Evolutionary conservation across 208 protist species (phyloP).

Genomic region (Acanthamoeba triangularis): DNA sequence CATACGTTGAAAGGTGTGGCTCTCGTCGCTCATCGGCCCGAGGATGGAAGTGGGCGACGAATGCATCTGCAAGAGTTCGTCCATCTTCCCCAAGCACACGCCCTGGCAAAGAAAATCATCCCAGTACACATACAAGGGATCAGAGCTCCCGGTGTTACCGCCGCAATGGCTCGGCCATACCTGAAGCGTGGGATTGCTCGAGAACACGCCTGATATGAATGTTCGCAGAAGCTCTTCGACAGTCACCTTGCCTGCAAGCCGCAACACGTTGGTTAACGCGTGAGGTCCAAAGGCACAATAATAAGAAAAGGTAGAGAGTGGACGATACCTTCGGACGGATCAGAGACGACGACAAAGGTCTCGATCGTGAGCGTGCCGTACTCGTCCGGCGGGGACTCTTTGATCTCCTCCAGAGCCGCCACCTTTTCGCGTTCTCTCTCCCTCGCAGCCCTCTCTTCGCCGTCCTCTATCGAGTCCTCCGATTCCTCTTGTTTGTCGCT

Average conservation of each 20-base stretch:
- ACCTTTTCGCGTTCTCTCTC: conserved; percentile 8
- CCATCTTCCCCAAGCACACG: conserved; percentile 59
- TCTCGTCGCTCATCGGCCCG: not conserved
- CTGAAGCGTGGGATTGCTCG: conserved; percentile 9
- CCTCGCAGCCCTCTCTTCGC: not conserved
- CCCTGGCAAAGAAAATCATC: not conserved
- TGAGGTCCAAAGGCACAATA: not conserved
- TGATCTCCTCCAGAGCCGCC: not conserved
- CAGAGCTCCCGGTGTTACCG: not conserved
- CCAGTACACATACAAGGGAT: not conserved
- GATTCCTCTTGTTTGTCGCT: not conserved
- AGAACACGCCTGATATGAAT: conserved; percentile 42
- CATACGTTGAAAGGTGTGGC: not conserved
- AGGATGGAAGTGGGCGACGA: conserved; percentile 42
- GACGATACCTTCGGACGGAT: conserved; percentile 11
- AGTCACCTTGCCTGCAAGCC: not conserved
- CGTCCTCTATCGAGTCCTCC: not conserved
- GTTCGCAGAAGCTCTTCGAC: conserved; percentile 44
- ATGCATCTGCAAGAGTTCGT: conserved; percentile 48
- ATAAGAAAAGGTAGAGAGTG: not conserved
- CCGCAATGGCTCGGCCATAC: not conserved
- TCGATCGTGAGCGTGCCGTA: not conserved
- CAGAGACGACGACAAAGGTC: conserved; percentile 31
- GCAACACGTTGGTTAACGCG: not conserved
- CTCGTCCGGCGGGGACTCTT: conserved; percentile 12